A percentile compares a stretch with the other conserved stretches of the same genome.
Conservation (phyloP, 257 asterid species). For the Lithospermum erythrorhizon region DNA sequence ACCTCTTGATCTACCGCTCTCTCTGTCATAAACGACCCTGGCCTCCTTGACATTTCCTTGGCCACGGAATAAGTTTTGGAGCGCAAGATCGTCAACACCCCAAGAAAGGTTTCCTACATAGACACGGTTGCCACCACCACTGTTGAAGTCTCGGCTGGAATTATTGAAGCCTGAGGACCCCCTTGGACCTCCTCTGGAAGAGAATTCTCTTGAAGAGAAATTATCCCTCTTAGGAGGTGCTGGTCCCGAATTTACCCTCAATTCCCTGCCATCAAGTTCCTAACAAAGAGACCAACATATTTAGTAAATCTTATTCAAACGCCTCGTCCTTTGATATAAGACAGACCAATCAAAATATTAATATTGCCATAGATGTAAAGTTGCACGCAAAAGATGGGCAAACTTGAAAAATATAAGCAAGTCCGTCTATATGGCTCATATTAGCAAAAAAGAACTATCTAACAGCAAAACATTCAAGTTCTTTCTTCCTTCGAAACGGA, state of each 20-base stretch:
- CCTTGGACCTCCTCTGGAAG: conserved; percentile 37
- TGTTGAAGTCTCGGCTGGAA: conserved; percentile 26
- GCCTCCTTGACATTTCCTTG: conserved; percentile 83
- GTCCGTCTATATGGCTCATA: too few species aligned
- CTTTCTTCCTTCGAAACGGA: too few species aligned
- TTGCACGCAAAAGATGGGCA: too few species aligned
- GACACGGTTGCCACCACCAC: conserved; percentile 36
- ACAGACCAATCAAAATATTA: neutral
- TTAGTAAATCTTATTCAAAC: neutral
- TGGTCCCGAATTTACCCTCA: conserved; percentile 82
- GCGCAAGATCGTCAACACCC: conserved; percentile 72
- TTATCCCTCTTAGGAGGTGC: conserved; percentile 48
- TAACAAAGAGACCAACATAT: conserved; percentile 17
- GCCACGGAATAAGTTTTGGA: conserved; percentile 59
- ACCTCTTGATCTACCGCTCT: conserved; percentile 85
- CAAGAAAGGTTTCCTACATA: conserved; percentile 85
- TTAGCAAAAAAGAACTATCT: too few species aligned
- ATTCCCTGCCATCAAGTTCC: conserved; percentile 71
- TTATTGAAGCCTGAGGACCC: conserved; percentile 19
- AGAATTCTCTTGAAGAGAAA: conserved; percentile 28
- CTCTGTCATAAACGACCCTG: conserved; percentile 70
- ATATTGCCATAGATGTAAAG: too few species aligned
- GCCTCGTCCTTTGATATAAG: too few species aligned
- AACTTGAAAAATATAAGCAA: too few species aligned
- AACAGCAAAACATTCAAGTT: too few species aligned